Conservation (phyloP, 371 early-diverging fungal genomes). For the Basidiobolus meristosporus region DNA sequence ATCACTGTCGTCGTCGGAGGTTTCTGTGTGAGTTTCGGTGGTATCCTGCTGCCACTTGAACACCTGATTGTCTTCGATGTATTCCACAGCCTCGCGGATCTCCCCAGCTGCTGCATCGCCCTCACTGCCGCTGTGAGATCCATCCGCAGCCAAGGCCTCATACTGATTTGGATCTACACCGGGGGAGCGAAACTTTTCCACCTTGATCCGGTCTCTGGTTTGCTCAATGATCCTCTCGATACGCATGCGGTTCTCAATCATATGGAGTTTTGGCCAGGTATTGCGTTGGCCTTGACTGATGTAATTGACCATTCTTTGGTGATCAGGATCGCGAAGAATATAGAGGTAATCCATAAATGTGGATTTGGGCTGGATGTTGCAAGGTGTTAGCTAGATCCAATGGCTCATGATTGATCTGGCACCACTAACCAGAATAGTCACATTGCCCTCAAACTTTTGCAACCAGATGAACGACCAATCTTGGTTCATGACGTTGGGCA, state of each 20-base stretch:
- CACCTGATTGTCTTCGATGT: too few species aligned
- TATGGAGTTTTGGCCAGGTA: constrained; percentile 65
- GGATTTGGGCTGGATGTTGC: constrained; percentile 26
- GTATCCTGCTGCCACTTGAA: too few species aligned
- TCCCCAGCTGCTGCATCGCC: too few species aligned
- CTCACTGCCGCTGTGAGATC: too few species aligned
- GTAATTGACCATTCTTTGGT: constrained; percentile 25
- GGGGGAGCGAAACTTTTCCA: too few species aligned
- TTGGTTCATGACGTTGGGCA: constrained; percentile 51
- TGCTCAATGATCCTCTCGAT: constrained; percentile 29
- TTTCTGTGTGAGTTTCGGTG: too few species aligned
- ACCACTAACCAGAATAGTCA: constrained; percentile 50
- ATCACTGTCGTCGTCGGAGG: too few species aligned
- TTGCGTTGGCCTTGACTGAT: constrained; percentile 34
- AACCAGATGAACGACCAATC: constrained; percentile 71
- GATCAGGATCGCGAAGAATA: constrained; percentile 51
- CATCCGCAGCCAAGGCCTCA: too few species aligned
- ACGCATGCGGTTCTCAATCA: constrained; percentile 56
- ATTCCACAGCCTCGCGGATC: too few species aligned
- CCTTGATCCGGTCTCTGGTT: too few species aligned
- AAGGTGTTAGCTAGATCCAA: too few species aligned
- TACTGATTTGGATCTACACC: too few species aligned
- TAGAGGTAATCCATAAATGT: constrained; percentile 38
- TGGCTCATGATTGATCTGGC: neutral
- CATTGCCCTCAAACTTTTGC: constrained; percentile 73